These are phyloP conservation scores for Oxytropis ochrocephala DNA, from an alignment of 306 rosid genomes.

Conservation along the genomic window DNA sequence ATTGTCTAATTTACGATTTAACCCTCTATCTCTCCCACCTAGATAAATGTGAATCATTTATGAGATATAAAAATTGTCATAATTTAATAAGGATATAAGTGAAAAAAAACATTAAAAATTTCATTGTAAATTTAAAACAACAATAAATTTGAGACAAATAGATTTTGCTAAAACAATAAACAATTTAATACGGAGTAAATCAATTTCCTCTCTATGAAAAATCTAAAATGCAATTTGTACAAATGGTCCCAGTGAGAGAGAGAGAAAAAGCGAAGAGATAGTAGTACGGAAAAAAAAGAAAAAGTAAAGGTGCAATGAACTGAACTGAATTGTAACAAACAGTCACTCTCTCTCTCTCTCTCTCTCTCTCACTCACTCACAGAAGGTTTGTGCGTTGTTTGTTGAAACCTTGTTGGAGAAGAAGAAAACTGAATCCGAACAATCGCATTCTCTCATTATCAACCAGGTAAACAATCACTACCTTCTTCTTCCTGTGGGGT, in stretches of 20 bases:
- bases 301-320: neutral
- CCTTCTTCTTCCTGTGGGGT: neutral
- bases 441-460: neutral
- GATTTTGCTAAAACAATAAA: no score
- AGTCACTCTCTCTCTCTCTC: neutral
- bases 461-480: neutral
- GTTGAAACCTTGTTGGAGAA: neutral
- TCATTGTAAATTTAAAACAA: no score
- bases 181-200: no score
- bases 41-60: no score
- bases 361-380: neutral
- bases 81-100: no score
- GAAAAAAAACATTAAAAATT: no score
- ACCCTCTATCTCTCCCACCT: no score
- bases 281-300: neutral
- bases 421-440: neutral
- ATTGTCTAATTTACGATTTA: no score
- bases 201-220: no score
- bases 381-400: neutral
- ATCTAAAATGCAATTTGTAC: no score
- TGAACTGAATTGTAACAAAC: neutral
- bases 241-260: neutral
- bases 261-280: neutral
- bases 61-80: no score
- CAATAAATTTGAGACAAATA: no score